phyloP scores from a whole-genome alignment of 2,329 filamentous ascomycete genomes.

The Leptographium galeiforme region DNA sequence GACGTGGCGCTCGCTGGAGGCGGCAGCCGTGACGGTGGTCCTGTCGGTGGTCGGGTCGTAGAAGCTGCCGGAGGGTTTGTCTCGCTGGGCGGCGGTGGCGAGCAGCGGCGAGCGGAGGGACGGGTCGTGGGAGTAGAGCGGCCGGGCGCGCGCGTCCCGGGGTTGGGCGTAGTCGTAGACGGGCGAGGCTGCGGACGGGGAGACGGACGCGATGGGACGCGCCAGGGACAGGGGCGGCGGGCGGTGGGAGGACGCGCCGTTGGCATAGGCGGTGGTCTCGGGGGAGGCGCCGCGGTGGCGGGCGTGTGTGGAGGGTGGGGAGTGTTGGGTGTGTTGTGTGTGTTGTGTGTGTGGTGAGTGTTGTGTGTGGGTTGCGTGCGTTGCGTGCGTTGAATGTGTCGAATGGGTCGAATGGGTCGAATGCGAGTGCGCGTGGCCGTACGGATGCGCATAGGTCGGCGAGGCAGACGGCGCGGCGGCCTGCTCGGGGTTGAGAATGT shows the following conservation, averaged over 20 bases:
- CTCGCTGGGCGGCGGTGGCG: conserved; percentile 4
- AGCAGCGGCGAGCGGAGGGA: neutral
- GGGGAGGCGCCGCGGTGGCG: conserved; percentile 9
- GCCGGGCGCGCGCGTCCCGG: neutral
- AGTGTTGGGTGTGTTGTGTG: conserved; percentile 10
- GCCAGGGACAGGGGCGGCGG: neutral
- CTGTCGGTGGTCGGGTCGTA: conserved; percentile 42
- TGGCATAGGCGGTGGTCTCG: neutral
- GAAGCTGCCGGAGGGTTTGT: conserved; percentile 25
- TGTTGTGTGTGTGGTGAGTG: conserved; percentile 25
- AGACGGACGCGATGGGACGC: neutral
- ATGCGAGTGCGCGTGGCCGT: neutral
- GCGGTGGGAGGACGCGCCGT: conserved; percentile 12
- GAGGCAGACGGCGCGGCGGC: neutral
- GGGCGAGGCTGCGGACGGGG: neutral
- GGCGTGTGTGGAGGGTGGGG: too few relatives aligned
- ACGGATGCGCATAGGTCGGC: conserved; percentile 1
- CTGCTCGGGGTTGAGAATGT: conserved; percentile 21
- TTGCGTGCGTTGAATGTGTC: too few relatives aligned
- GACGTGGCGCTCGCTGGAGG: neutral
- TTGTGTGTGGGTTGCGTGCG: neutral
- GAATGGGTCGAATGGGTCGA: neutral
- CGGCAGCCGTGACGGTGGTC: conserved; percentile 21
- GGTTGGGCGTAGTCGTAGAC: conserved; percentile 1
- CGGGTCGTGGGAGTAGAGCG: neutral